Conservation (phyloP, 768 basidiomycete species). For the Auricularia sp. region DNA sequence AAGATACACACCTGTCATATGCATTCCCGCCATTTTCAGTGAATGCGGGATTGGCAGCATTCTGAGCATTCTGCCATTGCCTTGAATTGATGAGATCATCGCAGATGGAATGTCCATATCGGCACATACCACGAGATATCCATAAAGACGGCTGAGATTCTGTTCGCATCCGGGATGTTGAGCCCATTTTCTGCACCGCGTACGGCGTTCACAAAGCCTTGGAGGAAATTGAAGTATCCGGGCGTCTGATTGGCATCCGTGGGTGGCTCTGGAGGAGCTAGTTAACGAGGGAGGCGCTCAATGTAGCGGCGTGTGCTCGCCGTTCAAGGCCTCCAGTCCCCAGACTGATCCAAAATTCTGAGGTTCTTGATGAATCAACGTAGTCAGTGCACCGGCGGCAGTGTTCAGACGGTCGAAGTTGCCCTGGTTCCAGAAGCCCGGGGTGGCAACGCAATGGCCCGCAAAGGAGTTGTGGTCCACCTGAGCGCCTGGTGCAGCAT, state of each 20-base stretch:
- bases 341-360: background rate
- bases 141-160: background rate
- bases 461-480: background rate
- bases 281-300: background rate
- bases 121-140: background rate
- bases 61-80: background rate
- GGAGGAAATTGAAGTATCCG: background rate
- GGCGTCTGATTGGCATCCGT: background rate
- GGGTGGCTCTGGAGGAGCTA: background rate
- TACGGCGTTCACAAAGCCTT: background rate
- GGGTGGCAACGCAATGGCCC: background rate
- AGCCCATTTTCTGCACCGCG: background rate
- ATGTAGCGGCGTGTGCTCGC: background rate
- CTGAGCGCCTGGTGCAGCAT: conserved; percentile 42
- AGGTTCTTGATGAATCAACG: background rate
- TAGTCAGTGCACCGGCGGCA: background rate
- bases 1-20: background rate
- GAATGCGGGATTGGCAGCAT: background rate
- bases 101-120: background rate
- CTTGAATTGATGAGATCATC: background rate
- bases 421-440: background rate
- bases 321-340: background rate
- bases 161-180: background rate
- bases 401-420: background rate
- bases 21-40: background rate